These are phyloP conservation scores for Coemansia sp. DNA, from an alignment of 192 early-diverging fungal genomes.

Conservation along the genomic window DNA sequence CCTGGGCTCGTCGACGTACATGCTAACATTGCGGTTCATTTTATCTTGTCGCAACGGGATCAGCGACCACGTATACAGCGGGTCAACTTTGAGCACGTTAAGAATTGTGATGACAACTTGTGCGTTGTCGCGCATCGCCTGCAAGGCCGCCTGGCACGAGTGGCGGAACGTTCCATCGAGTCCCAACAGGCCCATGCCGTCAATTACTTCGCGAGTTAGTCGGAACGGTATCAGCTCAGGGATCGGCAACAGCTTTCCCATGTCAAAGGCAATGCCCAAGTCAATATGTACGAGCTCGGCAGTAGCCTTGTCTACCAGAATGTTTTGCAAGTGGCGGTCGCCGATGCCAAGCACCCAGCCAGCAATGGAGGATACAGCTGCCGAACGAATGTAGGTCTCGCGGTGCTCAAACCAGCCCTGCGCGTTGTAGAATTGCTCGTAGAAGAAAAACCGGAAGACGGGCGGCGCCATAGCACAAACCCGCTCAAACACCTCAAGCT, in stretches of 20 bases:
- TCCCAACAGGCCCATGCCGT: conserved; percentile 82
- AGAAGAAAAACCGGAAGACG: conserved; percentile 73
- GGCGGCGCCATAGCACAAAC: conserved; percentile 58
- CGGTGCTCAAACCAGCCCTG: conserved; percentile 76
- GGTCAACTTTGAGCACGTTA: conserved; percentile 93
- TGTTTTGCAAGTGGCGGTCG: conserved; percentile 93
- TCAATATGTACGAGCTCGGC: conserved; percentile 95
- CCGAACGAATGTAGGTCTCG: conserved; percentile 71
- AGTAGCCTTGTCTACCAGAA: conserved; percentile 74
- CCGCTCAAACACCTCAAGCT: conserved; percentile 55
- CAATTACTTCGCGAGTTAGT: conserved; percentile 83
- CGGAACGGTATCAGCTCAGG: conserved; percentile 94
- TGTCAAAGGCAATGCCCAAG: conserved; percentile 94
- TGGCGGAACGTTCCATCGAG: conserved; percentile 79
- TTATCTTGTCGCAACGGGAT: conserved; percentile 48
- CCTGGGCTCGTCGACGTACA: conserved; percentile 17
- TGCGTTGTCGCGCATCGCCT: conserved; percentile 76
- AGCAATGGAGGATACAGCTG: conserved; percentile 82
- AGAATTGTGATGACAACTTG: conserved; percentile 82
- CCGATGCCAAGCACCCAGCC: conserved; percentile 91
- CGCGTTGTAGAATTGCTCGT: conserved; percentile 69
- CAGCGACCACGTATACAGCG: conserved; percentile 72
- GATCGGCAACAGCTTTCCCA: conserved; percentile 80
- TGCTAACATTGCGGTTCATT: conserved; percentile 35
- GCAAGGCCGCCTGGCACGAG: conserved; percentile 74